Evolutionary conservation across 768 basidiomycete genomes (phyloP).

Genomic region (Dioszegia aurantiaca): DNA sequence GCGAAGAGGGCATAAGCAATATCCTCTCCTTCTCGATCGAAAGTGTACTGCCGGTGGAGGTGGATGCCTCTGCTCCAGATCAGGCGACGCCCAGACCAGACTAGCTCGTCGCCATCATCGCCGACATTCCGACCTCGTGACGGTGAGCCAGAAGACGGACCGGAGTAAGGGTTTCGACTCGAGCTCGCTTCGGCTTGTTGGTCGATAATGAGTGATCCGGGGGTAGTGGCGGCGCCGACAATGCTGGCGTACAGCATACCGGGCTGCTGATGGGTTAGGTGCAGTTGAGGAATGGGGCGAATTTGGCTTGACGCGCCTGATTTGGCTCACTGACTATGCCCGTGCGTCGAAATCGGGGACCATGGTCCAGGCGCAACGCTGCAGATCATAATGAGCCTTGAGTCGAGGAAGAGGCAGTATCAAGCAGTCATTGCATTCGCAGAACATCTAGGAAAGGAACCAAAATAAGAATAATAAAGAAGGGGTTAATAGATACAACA

Average conservation of each 20-base stretch:
- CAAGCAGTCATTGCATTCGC: background rate
- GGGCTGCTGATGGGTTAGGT: background rate
- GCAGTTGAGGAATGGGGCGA: background rate
- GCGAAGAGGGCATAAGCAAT: slow-evolving; percentile 45
- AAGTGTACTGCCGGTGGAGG: slow-evolving; percentile 45
- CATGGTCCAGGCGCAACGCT: too few species aligned
- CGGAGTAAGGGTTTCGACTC: background rate
- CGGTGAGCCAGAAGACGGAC: background rate
- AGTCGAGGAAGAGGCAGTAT: background rate
- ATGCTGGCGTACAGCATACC: slow-evolving; percentile 1
- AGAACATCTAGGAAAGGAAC: background rate
- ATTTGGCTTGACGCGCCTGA: slow-evolving; percentile 9
- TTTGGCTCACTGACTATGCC: background rate
- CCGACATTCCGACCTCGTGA: slow-evolving; percentile 1
- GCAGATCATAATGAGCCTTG: too few species aligned
- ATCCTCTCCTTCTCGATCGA: slow-evolving; percentile 36
- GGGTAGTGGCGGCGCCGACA: background rate
- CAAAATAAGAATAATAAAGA: slow-evolving; percentile 1
- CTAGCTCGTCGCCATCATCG: slow-evolving; percentile 44
- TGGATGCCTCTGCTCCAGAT: slow-evolving; percentile 46
- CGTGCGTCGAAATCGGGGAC: too few species aligned
- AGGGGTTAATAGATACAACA: slow-evolving; percentile 11
- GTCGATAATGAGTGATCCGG: background rate
- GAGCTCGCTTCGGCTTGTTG: slow-evolving; percentile 2
- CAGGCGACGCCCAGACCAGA: slow-evolving; percentile 43